Conservation (phyloP, 2,329 filamentous ascomycete genomes). For the Colletotrichum godetiae region DNA sequence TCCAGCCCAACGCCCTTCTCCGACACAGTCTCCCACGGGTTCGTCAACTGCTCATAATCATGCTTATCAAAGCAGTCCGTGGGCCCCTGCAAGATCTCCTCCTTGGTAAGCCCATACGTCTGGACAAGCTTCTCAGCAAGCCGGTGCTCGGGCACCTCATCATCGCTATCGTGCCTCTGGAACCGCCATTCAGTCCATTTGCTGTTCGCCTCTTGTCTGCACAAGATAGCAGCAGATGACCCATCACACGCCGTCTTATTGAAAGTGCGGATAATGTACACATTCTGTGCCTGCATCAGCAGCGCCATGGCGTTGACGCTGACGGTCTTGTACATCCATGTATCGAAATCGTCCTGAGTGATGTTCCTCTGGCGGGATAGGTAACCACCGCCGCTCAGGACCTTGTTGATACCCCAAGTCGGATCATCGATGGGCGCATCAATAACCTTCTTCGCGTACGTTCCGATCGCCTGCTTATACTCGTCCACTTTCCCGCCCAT, state of each 20-base stretch:
- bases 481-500: background rate
- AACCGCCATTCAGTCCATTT: background rate
- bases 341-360: conserved; percentile 16
- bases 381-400: background rate
- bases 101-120: conserved; percentile 2
- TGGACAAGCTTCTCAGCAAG: background rate
- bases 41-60: conserved; percentile 10
- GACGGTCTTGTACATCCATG: conserved; percentile 14
- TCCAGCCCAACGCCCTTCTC: background rate
- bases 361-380: conserved; percentile 4
- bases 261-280: conserved; percentile 1
- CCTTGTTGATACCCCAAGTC: conserved; percentile 19
- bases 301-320: conserved; percentile 5
- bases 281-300: conserved; percentile 12
- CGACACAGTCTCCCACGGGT: conserved; percentile 5
- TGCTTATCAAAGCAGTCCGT: background rate
- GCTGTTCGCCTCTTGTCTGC: background rate
- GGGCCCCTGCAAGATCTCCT: conserved; percentile 3
- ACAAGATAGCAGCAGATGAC: background rate
- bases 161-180: background rate
- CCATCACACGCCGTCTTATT: background rate
- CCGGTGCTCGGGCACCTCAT: background rate
- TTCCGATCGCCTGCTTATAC: background rate
- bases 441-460: background rate
- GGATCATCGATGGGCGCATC: conserved; percentile 11